Percentiles rank a stretch among this genome's conserved stretches.
phyloP scores from a whole-genome alignment of 1,284 basidiomycete species.

The Ustilago nuda region DNA sequence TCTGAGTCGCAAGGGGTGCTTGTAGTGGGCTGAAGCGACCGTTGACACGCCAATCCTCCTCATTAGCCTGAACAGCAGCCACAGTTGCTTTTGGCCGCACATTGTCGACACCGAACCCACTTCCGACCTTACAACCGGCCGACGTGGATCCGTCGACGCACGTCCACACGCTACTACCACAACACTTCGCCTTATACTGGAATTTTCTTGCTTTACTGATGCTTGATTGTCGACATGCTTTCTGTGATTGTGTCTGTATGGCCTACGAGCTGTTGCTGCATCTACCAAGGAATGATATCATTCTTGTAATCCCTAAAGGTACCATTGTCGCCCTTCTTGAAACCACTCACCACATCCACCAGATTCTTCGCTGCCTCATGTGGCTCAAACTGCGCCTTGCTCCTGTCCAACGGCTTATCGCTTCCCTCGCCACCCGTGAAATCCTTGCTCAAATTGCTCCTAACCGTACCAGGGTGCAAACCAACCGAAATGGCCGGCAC shows the following conservation, averaged over 20 bases:
- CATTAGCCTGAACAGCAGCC: background rate
- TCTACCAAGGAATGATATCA: constrained; percentile 72
- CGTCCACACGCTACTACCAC: background rate
- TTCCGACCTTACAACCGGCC: background rate
- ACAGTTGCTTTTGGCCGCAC: background rate
- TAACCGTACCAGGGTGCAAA: constrained; percentile 71
- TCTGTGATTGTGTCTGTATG: background rate
- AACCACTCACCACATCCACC: constrained; percentile 73
- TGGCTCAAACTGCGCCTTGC: constrained; percentile 74
- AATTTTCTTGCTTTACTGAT: background rate
- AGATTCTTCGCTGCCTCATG: constrained; percentile 76
- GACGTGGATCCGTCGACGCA: background rate
- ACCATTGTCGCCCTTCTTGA: constrained; percentile 74
- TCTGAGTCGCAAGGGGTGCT: background rate
- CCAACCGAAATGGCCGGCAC: constrained; percentile 73
- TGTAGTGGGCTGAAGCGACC: background rate
- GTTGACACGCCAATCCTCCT: background rate
- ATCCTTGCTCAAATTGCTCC: constrained; percentile 72
- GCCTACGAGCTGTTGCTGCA: background rate
- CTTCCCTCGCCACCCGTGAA: constrained; percentile 62
- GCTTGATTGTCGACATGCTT: background rate
- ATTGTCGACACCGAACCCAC: background rate
- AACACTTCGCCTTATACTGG: background rate
- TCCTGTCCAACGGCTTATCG: constrained; percentile 53
- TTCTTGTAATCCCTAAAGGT: constrained; percentile 80